Conservation (phyloP, 2,329 filamentous ascomycete species). For the Diplocarpon mali region DNA sequence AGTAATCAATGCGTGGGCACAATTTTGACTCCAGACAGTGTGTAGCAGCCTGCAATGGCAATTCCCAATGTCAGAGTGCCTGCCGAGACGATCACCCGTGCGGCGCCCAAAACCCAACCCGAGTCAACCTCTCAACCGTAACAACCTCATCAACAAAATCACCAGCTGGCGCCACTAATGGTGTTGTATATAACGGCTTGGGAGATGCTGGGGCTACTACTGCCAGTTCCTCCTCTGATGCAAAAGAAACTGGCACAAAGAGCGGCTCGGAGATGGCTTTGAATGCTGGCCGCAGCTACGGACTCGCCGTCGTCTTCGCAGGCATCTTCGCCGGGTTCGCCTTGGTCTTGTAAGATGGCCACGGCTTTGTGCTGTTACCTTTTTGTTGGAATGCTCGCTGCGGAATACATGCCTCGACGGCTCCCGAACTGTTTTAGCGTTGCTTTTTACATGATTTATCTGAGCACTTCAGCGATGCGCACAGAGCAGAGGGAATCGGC, state of each 20-base stretch:
- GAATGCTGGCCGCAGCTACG: conserved; percentile 44
- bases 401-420: conserved; percentile 1
- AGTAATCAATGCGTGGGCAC: too few relatives aligned
- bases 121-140: conserved; percentile 41
- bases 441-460: conserved; percentile 11
- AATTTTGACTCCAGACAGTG: conserved; percentile 35
- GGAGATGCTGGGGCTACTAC: conserved; percentile 28
- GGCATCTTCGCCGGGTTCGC: conserved; percentile 48
- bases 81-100: conserved; percentile 62
- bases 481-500: conserved; percentile 8
- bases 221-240: conserved; percentile 11
- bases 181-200: conserved; percentile 34
- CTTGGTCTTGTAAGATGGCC: conserved; percentile 33
- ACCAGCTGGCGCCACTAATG: conserved; percentile 28
- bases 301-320: conserved; percentile 40
- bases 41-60: conserved; percentile 43
- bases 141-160: conserved; percentile 27
- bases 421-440: conserved; percentile 14
- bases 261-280: conserved; percentile 31
- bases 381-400: conserved; percentile 4
- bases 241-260: conserved; percentile 13
- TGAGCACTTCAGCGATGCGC: conserved; percentile 13
- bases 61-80: conserved; percentile 45
- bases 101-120: conserved; percentile 54
- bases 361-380: not conserved